Conservation (phyloP, 768 basidiomycete species). For the Lactarius deliciosus region DNA sequence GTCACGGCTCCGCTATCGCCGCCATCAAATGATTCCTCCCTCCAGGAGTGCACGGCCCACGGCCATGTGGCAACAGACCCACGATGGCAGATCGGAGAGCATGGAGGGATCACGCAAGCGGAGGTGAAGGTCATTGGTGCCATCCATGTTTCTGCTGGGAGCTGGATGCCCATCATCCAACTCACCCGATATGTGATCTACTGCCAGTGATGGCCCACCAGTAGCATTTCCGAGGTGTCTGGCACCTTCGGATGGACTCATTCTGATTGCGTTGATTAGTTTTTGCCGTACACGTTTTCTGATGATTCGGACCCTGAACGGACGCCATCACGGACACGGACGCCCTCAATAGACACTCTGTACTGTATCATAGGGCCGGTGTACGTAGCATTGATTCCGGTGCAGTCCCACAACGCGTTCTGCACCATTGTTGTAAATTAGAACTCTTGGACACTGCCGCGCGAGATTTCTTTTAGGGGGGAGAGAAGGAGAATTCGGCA, state of each 20-base stretch:
- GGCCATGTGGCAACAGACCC: neutral
- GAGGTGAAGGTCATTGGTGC: constrained; percentile 20
- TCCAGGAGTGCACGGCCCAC: neutral
- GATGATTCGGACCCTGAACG: neutral
- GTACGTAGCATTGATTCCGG: neutral
- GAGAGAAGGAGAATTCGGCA: neutral
- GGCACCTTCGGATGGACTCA: neutral
- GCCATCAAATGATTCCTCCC: neutral
- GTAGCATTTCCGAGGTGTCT: neutral
- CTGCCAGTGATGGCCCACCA: too few relatives aligned
- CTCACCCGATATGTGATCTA: constrained; percentile 16
- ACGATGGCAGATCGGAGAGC: constrained; percentile 3
- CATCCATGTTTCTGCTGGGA: constrained; percentile 16
- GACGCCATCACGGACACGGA: constrained; percentile 4
- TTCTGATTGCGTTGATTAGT: neutral
- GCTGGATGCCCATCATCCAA: constrained; percentile 23
- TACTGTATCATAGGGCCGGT: neutral
- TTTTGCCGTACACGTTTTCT: neutral
- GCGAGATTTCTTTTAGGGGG: neutral
- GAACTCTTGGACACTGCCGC: neutral
- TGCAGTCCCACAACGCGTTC: neutral
- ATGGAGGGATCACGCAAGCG: neutral
- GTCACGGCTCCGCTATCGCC: neutral
- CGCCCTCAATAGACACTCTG: neutral
- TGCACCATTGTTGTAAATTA: neutral